Percentiles rank a stretch among this genome's conserved stretches.
These are phyloP conservation scores for Entomortierella beljakovae DNA, from an alignment of 192 early-diverging fungal species.

Conservation along the genomic window DNA sequence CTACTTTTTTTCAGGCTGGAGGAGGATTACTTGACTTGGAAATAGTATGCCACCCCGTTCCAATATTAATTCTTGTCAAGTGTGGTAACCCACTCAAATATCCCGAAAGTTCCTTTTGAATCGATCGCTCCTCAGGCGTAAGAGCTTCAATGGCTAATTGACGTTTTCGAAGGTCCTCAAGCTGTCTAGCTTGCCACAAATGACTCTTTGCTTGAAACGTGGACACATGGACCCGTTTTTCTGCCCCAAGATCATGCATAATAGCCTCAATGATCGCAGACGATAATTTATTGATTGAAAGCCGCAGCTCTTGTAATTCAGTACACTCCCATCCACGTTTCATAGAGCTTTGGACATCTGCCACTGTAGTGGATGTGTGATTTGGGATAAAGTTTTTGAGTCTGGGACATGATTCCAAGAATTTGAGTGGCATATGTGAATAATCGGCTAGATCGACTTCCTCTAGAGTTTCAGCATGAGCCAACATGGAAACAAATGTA, in stretches of 20 bases:
- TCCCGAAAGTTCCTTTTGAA: conserved; percentile 1
- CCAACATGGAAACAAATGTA: conserved; percentile 23
- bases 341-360: conserved; percentile 21
- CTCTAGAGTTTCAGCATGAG: conserved; percentile 19
- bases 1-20: not conserved
- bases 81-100: conserved; percentile 4
- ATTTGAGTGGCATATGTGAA: conserved; percentile 14
- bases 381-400: conserved; percentile 3
- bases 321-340: conserved; percentile 28
- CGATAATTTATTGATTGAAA: conserved; percentile 20
- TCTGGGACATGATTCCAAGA: conserved; percentile 32
- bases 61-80: conserved; percentile 20
- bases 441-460: conserved; percentile 32
- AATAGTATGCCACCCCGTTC: conserved; percentile 35
- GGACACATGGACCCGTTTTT: not conserved
- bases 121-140: not conserved
- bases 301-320: conserved; percentile 15
- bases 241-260: conserved; percentile 27
- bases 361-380: conserved; percentile 17
- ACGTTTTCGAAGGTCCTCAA: not conserved
- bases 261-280: conserved; percentile 24
- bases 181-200: not conserved
- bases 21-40: not conserved
- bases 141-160: not conserved
- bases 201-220: not conserved